Conservation (phyloP, 2,329 filamentous ascomycete species). For the Plenodomus biglobosus region DNA sequence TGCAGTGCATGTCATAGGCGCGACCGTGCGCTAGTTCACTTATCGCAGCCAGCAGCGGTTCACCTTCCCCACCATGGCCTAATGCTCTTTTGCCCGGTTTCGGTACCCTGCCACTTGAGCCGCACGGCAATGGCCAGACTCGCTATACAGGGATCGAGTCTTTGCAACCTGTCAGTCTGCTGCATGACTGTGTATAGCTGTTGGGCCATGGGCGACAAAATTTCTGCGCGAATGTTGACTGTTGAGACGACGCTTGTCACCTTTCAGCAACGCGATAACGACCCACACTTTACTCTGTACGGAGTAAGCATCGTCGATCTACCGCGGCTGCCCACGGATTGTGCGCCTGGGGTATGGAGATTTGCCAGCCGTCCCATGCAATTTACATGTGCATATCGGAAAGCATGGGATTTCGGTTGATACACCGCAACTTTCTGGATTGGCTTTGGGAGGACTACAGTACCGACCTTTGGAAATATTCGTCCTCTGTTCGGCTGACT, state of each 20-base stretch:
- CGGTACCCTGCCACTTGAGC: slow-evolving; percentile 13
- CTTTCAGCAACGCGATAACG: slow-evolving; percentile 11
- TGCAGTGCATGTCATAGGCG: slow-evolving; percentile 18
- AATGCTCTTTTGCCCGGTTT: slow-evolving; percentile 16
- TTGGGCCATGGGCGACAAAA: slow-evolving; percentile 1
- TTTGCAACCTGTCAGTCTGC: neutral
- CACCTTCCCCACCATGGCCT: slow-evolving; percentile 12
- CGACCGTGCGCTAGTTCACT: slow-evolving; percentile 22
- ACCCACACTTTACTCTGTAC: slow-evolving; percentile 5
- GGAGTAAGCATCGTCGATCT: slow-evolving; percentile 14
- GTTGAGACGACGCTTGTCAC: slow-evolving; percentile 32
- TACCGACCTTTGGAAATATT: too few relatives aligned
- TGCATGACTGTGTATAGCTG: slow-evolving; percentile 3
- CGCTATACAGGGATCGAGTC: neutral
- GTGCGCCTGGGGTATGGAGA: slow-evolving; percentile 14
- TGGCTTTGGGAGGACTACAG: neutral
- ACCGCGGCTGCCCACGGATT: slow-evolving; percentile 8
- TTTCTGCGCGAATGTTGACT: slow-evolving; percentile 14
- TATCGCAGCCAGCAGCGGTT: neutral
- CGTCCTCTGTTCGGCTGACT: too few relatives aligned
- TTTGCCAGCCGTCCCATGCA: slow-evolving; percentile 6
- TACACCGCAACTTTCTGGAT: neutral
- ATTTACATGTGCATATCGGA: slow-evolving; percentile 3
- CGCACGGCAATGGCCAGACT: slow-evolving; percentile 11
- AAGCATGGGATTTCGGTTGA: neutral